These are phyloP conservation scores for Leptographium procerum DNA, from an alignment of 2,329 filamentous ascomycete species.

Conservation along the genomic window DNA sequence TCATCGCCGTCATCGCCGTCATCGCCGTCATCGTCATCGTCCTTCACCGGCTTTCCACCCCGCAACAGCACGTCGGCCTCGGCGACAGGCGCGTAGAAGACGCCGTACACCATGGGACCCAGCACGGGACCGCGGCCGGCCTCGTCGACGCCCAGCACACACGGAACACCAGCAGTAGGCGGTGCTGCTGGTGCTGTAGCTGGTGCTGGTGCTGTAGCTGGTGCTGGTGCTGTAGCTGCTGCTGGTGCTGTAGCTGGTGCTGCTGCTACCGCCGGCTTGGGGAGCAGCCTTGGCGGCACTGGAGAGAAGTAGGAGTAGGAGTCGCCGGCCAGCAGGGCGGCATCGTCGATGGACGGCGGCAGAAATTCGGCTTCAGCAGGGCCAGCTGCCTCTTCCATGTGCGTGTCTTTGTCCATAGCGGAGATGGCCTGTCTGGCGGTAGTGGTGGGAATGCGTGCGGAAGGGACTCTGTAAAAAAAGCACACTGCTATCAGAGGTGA, in stretches of 20 bases:
- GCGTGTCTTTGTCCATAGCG: conserved; percentile 19
- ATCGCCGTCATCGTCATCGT: background rate
- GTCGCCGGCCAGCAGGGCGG: conserved; percentile 47
- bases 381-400: conserved; percentile 23
- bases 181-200: background rate
- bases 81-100: conserved; percentile 64
- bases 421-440: no score
- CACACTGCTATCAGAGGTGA: background rate
- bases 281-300: conserved; percentile 47
- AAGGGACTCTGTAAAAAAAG: background rate
- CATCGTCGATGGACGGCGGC: conserved; percentile 55
- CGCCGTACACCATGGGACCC: conserved; percentile 63
- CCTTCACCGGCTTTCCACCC: conserved; percentile 6
- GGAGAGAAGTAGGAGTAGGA: conserved; percentile 64
- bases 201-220: background rate
- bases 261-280: background rate
- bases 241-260: no score
- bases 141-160: conserved; percentile 83
- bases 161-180: conserved; percentile 36
- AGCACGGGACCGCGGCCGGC: conserved; percentile 90
- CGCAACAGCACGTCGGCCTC: conserved; percentile 64
- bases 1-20: background rate
- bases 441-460: background rate
- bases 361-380: conserved; percentile 36
- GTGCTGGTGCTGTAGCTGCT: no score